Percentiles rank a stretch among this genome's conserved stretches.
phyloP scores from a whole-genome alignment of 2,329 filamentous ascomycete species.

The Zymoseptoria crescenta region DNA sequence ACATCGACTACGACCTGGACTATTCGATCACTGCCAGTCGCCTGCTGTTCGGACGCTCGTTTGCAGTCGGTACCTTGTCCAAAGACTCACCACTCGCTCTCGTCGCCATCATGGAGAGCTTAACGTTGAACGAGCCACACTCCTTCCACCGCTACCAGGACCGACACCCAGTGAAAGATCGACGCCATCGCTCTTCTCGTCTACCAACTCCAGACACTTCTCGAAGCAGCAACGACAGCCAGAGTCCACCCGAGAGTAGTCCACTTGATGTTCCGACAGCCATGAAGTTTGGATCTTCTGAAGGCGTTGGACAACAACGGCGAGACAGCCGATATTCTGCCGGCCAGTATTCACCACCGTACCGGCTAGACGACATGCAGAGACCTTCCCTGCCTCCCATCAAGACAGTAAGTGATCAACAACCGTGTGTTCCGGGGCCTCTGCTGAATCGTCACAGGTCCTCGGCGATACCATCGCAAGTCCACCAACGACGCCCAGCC shows the following conservation, averaged over 20 bases:
- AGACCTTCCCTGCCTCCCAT: constrained; percentile 29
- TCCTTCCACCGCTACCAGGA: constrained; percentile 10
- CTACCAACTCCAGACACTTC: constrained; percentile 27
- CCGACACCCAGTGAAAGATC: constrained; percentile 7
- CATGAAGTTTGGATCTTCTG: constrained; percentile 4
- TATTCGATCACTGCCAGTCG: constrained; percentile 5
- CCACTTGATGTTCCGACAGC: background rate
- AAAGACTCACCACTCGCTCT: background rate
- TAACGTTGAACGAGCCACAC: constrained; percentile 14
- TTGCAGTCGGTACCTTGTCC: background rate
- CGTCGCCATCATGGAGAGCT: constrained; percentile 13
- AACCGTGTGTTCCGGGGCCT: background rate
- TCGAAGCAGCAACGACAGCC: constrained; percentile 21
- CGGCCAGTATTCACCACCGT: constrained; percentile 26
- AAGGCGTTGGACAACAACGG: constrained; percentile 9
- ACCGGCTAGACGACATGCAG: constrained; percentile 18
- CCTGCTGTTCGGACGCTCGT: background rate
- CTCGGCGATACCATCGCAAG: constrained; percentile 24
- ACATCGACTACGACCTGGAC: constrained; percentile 1
- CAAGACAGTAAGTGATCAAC: constrained; percentile 23
- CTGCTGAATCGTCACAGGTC: constrained; percentile 18
- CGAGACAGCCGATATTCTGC: constrained; percentile 17
- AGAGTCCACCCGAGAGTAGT: constrained; percentile 9
- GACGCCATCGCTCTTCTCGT: constrained; percentile 21
- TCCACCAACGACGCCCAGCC: constrained; percentile 26